These are phyloP conservation scores for Trichoderma sp. DNA, from an alignment of 2,329 filamentous ascomycete species.

Conservation along the genomic window DNA sequence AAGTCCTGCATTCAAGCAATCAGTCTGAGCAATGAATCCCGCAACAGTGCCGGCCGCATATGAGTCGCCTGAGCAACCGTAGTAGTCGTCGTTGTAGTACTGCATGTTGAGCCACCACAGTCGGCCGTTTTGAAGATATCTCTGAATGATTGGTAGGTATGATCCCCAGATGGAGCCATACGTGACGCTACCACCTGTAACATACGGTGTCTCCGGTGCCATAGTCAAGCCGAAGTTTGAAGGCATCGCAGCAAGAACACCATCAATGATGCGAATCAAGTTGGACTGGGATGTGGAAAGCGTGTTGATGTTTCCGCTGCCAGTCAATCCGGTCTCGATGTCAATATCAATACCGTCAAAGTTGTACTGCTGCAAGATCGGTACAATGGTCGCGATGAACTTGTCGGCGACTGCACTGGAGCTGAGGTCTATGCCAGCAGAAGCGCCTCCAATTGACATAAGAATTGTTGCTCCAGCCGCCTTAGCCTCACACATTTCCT, in stretches of 20 bases:
- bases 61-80: conserved; percentile 42
- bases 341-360: conserved; percentile 46
- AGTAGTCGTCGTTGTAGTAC: conserved; percentile 46
- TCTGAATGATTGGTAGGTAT: conserved; percentile 45
- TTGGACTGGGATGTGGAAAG: conserved; percentile 42
- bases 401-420: conserved; percentile 41
- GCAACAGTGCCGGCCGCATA: conserved; percentile 40
- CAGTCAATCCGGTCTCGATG: conserved; percentile 41
- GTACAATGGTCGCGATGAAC: conserved; percentile 42
- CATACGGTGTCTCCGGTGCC: conserved; percentile 45
- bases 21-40: conserved; percentile 43
- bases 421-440: conserved; percentile 41
- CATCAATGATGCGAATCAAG: conserved; percentile 44
- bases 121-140: conserved; percentile 43
- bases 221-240: conserved; percentile 62
- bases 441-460: conserved; percentile 43
- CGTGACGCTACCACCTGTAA: conserved; percentile 40
- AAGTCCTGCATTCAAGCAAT: conserved; percentile 43
- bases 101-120: conserved; percentile 47
- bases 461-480: conserved; percentile 42
- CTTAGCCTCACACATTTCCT: conserved; percentile 43
- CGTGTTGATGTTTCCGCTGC: conserved; percentile 39
- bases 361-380: conserved; percentile 43
- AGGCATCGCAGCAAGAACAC: conserved; percentile 52
- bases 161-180: conserved; percentile 44